Conservation (phyloP, 306 rosid genomes). For the Corylus avellana region DNA sequence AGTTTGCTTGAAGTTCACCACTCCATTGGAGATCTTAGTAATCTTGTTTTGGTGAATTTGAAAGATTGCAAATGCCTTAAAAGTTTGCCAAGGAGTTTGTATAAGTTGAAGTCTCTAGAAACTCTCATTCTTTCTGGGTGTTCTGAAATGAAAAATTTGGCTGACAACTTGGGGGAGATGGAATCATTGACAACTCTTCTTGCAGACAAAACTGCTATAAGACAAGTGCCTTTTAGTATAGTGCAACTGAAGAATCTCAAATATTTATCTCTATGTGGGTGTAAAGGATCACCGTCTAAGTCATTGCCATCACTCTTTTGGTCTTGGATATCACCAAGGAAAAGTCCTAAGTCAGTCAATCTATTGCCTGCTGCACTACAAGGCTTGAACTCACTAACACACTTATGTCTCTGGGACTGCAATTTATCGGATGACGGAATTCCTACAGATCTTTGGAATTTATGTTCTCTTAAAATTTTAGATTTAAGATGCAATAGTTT, state of each 20-base stretch:
- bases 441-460: constrained; percentile 8
- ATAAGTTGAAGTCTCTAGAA: constrained; percentile 34
- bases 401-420: background rate
- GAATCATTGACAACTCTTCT: constrained; percentile 39
- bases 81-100: background rate
- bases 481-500: background rate
- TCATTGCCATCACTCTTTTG: constrained; percentile 32
- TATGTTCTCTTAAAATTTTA: background rate
- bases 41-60: no score
- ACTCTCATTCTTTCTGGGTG: constrained; percentile 48
- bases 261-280: constrained; percentile 40
- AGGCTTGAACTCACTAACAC: constrained; percentile 3
- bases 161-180: constrained; percentile 47
- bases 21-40: no score
- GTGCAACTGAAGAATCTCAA: constrained; percentile 26
- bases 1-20: no score
- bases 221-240: constrained; percentile 31
- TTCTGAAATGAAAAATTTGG: constrained; percentile 31
- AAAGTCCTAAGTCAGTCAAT: background rate
- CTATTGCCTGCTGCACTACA: constrained; percentile 5
- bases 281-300: constrained; percentile 31
- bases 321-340: constrained; percentile 42
- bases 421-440: constrained; percentile 4
- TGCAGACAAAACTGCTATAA: constrained; percentile 43
- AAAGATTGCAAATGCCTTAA: no score